Evolutionary conservation across 768 basidiomycete species (phyloP).

Genomic region (Amanita jacksonii): DNA sequence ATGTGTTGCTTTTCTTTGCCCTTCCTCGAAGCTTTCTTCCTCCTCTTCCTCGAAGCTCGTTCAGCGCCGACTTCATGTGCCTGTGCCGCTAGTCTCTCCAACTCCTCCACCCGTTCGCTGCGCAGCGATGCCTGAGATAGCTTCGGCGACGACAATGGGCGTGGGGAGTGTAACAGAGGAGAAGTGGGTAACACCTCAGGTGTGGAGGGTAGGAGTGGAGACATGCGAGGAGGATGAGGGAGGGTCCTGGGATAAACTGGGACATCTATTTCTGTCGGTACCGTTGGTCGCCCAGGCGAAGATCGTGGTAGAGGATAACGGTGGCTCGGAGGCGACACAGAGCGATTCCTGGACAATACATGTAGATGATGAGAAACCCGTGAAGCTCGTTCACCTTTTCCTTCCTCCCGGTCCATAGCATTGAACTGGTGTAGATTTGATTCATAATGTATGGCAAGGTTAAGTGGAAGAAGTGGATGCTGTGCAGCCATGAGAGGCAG

Average conservation of each 20-base stretch:
- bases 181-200: slow-evolving; percentile 18
- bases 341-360: slow-evolving; percentile 44
- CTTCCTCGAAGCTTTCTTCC: slow-evolving; percentile 14
- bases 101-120: slow-evolving; percentile 53
- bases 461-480: slow-evolving; percentile 22
- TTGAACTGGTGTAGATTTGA: slow-evolving; percentile 10
- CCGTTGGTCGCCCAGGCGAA: background rate
- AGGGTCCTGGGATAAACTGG: slow-evolving; percentile 1
- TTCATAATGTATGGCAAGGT: slow-evolving; percentile 17
- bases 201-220: slow-evolving; percentile 5
- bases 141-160: slow-evolving; percentile 61
- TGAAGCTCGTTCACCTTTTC: slow-evolving; percentile 51
- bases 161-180: slow-evolving; percentile 45
- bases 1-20: slow-evolving; percentile 10
- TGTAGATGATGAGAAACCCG: slow-evolving; percentile 52
- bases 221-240: slow-evolving; percentile 5
- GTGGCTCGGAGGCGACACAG: slow-evolving; percentile 54
- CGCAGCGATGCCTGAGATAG: slow-evolving; percentile 29
- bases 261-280: background rate
- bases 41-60: slow-evolving; percentile 9
- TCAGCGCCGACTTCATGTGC: slow-evolving; percentile 21
- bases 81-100: slow-evolving; percentile 67
- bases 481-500: slow-evolving; percentile 23
- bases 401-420: slow-evolving; percentile 36
- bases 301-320: slow-evolving; percentile 33